Conservation (phyloP, 257 asterid genomes). For the Rehmannia glutinosa region DNA sequence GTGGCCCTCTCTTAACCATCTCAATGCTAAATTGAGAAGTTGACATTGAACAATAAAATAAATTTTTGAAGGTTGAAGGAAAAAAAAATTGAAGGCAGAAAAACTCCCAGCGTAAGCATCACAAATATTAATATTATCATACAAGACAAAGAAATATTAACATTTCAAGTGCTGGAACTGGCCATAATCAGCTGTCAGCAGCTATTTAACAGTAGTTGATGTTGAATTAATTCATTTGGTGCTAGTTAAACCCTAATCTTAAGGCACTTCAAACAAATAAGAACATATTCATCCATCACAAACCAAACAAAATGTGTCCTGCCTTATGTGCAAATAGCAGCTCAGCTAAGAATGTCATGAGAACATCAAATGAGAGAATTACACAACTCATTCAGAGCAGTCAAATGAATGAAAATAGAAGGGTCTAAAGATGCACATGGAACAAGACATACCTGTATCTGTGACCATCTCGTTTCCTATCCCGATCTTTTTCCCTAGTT, state of each 20-base stretch:
- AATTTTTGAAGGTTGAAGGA: no score
- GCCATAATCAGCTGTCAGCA: not conserved
- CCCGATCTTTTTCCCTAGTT: conserved; percentile 82
- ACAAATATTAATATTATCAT: not conserved
- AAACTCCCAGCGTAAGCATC: not conserved
- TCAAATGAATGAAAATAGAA: not conserved
- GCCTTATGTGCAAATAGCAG: not conserved
- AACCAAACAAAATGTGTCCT: not conserved
- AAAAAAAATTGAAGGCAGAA: not conserved
- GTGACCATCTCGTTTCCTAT: conserved; percentile 79
- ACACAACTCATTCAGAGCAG: not conserved
- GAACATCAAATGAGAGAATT: not conserved
- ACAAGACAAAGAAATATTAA: not conserved
- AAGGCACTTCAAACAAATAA: conserved; percentile 3
- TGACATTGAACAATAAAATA: not conserved
- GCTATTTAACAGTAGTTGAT: conserved; percentile 7
- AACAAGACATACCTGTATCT: conserved; percentile 52
- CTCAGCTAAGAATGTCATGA: not conserved
- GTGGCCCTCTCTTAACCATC: not conserved
- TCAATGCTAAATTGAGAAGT: not conserved
- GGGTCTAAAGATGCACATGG: not conserved
- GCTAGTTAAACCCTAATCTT: not conserved
- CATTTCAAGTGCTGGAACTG: not conserved
- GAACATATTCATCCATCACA: not conserved
- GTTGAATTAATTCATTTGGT: not conserved